These are phyloP conservation scores for Rhinocladiella mackenziei DNA, from an alignment of 2,329 filamentous ascomycete genomes.

Conservation along the genomic window DNA sequence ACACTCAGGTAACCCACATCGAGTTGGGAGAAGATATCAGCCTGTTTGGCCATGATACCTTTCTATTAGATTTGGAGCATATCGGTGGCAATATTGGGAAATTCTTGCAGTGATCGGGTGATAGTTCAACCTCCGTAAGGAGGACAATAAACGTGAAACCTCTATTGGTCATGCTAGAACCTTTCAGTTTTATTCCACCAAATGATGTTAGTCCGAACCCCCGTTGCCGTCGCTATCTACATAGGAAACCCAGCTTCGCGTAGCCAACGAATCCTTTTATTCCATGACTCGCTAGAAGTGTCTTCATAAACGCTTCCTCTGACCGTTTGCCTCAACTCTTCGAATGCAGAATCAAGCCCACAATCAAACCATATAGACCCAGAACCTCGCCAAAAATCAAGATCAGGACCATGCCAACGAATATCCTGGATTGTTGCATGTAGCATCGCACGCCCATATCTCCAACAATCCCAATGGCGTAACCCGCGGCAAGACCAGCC, in stretches of 20 bases:
- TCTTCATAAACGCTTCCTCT: no score
- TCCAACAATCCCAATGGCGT: constrained; percentile 92
- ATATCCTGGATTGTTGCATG: constrained; percentile 93
- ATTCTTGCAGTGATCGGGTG: constrained; percentile 62
- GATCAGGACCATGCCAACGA: constrained; percentile 97
- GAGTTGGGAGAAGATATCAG: constrained; percentile 93
- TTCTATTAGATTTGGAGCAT: constrained; percentile 85
- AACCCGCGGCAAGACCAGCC: constrained; percentile 88
- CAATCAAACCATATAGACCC: constrained; percentile 92
- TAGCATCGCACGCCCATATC: constrained; percentile 89
- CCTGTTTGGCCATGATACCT: constrained; percentile 94
- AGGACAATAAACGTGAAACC: no score
- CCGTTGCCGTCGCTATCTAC: no score
- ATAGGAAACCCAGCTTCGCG: no score
- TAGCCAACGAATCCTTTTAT: no score
- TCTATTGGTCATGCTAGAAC: no score
- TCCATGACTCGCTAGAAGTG: no score
- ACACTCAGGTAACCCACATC: constrained; percentile 75
- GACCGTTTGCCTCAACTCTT: constrained; percentile 54
- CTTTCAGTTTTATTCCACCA: no score
- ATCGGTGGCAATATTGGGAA: constrained; percentile 77
- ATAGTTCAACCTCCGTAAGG: no score
- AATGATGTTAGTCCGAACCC: no score
- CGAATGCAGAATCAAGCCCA: constrained; percentile 88
- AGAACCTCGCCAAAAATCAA: constrained; percentile 97